A percentile compares a stretch with the other conserved stretches of the same genome.
These are phyloP conservation scores for Penicillium flavigenum DNA, from an alignment of 495 filamentous ascomycete species.

Conservation along the genomic window DNA sequence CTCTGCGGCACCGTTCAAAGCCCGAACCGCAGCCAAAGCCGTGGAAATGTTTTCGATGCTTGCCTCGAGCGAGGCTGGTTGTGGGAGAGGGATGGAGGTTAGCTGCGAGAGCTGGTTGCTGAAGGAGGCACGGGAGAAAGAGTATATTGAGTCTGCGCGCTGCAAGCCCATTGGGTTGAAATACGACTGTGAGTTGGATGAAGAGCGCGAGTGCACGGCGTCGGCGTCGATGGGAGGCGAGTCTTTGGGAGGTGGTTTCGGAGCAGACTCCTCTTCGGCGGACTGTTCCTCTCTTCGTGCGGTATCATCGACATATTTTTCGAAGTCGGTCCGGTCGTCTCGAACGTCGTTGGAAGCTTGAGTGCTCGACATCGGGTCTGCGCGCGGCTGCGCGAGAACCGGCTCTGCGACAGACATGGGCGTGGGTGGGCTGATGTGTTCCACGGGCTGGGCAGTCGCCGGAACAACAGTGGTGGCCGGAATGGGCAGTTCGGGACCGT, in stretches of 20 bases:
- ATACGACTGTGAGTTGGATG: constrained; percentile 49
- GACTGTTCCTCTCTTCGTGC: constrained; percentile 36
- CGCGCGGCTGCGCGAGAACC: constrained; percentile 26
- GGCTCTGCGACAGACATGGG: constrained; percentile 39
- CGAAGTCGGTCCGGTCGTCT: constrained; percentile 41
- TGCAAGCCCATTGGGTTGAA: constrained; percentile 50
- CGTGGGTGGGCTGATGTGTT: constrained; percentile 17
- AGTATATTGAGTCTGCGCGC: constrained; percentile 80
- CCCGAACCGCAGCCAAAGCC: constrained; percentile 72
- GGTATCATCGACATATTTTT: constrained; percentile 48
- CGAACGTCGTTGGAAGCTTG: constrained; percentile 13
- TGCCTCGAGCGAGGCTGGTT: constrained; percentile 74
- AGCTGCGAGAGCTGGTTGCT: constrained; percentile 85
- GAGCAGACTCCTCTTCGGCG: constrained; percentile 25
- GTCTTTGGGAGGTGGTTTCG: constrained; percentile 45
- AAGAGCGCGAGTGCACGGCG: constrained; percentile 35
- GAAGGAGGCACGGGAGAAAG: constrained; percentile 84
- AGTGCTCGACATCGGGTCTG: constrained; percentile 14
- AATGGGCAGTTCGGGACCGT: constrained; percentile 19
- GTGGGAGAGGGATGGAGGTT: constrained; percentile 79
- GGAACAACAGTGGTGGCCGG: constrained; percentile 9
- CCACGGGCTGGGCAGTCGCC: constrained; percentile 15
- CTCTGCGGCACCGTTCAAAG: constrained; percentile 76
- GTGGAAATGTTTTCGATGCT: constrained; percentile 81
- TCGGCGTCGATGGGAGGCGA: constrained; percentile 24